Percentiles rank a stretch among this genome's conserved stretches.
Conservation (phyloP, 441 rosid species). For the Euphorbia corollata region DNA sequence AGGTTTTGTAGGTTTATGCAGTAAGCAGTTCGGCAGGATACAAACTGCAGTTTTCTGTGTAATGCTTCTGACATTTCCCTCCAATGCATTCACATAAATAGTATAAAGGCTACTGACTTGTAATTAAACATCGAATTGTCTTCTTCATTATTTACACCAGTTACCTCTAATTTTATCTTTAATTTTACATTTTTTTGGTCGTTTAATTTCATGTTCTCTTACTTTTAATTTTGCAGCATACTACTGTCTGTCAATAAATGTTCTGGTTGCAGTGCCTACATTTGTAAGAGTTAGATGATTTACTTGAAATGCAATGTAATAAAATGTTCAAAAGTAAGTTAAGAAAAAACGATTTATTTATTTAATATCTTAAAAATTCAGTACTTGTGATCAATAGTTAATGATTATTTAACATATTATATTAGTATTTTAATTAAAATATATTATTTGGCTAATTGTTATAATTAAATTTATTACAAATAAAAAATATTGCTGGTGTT, state of each 20-base stretch:
- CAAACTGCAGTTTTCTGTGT: constrained; percentile 12
- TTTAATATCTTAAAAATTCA: too few relatives aligned
- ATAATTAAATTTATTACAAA: too few relatives aligned
- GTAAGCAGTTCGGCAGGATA: neutral
- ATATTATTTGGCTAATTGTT: too few relatives aligned
- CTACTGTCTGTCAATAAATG: neutral
- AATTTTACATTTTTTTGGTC: neutral
- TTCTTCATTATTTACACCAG: neutral
- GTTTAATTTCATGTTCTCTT: neutral
- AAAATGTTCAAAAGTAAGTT: too few relatives aligned
- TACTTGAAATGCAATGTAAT: neutral
- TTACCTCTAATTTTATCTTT: neutral
- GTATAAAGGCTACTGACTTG: neutral
- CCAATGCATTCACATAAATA: neutral
- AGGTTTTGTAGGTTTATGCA: constrained; percentile 13
- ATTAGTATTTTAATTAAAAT: too few relatives aligned
- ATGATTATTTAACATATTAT: too few relatives aligned
- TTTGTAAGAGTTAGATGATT: neutral
- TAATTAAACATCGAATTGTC: constrained; percentile 1
- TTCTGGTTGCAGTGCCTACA: too few relatives aligned
- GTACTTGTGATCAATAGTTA: too few relatives aligned
- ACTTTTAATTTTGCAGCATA: neutral
- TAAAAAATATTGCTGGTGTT: too few relatives aligned
- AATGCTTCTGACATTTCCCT: neutral
- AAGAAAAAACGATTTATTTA: too few relatives aligned